Conservation (phyloP, 306 rosid genomes). For the cucumber (Cucumis sativus) region Cucumber_9930_V3 NC_026657.2:28575001-28575500, state of each 20-base stretch:
- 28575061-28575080: constrained; percentile 64
- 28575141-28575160: constrained; percentile 13
- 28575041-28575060: constrained; percentile 51
- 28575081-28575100: background rate
- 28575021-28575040: constrained; percentile 64
- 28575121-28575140: background rate
- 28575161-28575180: background rate
- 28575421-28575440: background rate
- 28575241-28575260: constrained; percentile 20
- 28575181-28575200: background rate
- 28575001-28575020: constrained; percentile 98
- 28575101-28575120: background rate
- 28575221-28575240: constrained; percentile 13
- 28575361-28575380: background rate
- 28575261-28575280: constrained; percentile 96
- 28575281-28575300: constrained; percentile 89
- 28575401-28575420: background rate
- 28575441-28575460: background rate
- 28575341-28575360: constrained; percentile 17
- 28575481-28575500: background rate
- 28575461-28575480: background rate
- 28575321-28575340: constrained; percentile 61
- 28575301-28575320: constrained; percentile 91
- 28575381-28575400: background rate
- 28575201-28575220: background rate